Conservation (phyloP, 1,284 basidiomycete genomes). For the Trichosporon sp. region DNA sequence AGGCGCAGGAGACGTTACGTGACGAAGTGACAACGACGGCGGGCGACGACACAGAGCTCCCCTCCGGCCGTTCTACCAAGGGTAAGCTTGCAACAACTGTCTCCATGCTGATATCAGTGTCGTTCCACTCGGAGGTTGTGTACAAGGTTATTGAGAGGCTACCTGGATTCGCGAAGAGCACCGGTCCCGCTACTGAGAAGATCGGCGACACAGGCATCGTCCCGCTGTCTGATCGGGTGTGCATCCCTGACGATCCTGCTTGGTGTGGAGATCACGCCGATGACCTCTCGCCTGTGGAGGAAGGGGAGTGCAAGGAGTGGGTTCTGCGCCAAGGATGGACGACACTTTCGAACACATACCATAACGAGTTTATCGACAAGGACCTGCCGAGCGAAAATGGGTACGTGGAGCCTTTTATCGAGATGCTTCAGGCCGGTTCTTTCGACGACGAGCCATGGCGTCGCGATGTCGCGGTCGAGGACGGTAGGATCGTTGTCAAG, state of each 20-base stretch:
- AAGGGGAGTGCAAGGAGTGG: conserved; percentile 15
- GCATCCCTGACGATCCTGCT: conserved; percentile 5
- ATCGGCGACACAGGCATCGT: conserved; percentile 7
- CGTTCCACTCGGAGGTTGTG: conserved; percentile 15
- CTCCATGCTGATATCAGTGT: conserved; percentile 5
- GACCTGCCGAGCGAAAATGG: conserved; percentile 5
- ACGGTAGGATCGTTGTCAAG: conserved; percentile 10
- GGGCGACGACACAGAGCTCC: not conserved
- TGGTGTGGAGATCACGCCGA: conserved; percentile 15
- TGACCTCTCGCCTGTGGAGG: conserved; percentile 9
- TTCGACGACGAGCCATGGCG: conserved; percentile 17
- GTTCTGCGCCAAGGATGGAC: conserved; percentile 12
- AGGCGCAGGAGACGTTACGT: not conserved
- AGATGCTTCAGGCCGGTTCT: conserved; percentile 5
- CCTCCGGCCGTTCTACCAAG: not conserved
- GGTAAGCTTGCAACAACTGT: not conserved
- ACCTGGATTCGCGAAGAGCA: conserved; percentile 21
- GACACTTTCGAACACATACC: conserved; percentile 12
- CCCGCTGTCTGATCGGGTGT: conserved; percentile 2
- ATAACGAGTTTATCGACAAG: conserved; percentile 18
- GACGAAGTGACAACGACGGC: not conserved
- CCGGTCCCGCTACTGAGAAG: not conserved
- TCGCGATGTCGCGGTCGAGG: not conserved
- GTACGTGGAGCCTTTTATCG: conserved; percentile 6
- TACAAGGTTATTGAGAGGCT: conserved; percentile 28